Evolutionary conservation across 306 rosid genomes (phyloP).

Genomic region (Carpinus viminea): DNA sequence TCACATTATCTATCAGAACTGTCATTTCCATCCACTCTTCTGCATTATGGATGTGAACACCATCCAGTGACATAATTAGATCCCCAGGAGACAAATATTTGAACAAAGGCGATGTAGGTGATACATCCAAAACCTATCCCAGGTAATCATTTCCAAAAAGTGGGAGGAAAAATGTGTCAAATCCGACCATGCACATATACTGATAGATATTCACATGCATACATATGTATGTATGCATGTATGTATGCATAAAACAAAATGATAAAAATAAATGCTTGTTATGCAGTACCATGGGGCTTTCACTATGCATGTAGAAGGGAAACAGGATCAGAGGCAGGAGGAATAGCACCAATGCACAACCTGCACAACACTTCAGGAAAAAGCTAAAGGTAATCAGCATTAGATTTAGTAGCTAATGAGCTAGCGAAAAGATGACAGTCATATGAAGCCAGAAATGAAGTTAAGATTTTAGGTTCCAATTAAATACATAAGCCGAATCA

Average conservation of each 20-base stretch:
- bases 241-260: neutral
- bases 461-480: neutral
- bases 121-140: constrained; percentile 70
- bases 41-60: constrained; percentile 49
- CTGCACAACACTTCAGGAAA: constrained; percentile 67
- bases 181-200: constrained; percentile 8
- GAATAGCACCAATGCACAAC: constrained; percentile 67
- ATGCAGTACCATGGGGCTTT: constrained; percentile 61
- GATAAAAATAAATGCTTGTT: constrained; percentile 7
- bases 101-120: constrained; percentile 63
- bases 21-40: constrained; percentile 69
- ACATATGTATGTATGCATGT: neutral
- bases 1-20: constrained; percentile 37
- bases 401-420: constrained; percentile 15
- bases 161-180: constrained; percentile 10
- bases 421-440: neutral
- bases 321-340: constrained; percentile 71
- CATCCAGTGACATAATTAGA: constrained; percentile 66
- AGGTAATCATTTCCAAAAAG: constrained; percentile 29
- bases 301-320: constrained; percentile 62
- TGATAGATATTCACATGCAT: neutral
- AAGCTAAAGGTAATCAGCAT: constrained; percentile 26
- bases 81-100: constrained; percentile 70
- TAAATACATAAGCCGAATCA: neutral
- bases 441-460: neutral